phyloP scores from a whole-genome alignment of 345 rosid genomes.

The Capsella bursapastoris region DNA sequence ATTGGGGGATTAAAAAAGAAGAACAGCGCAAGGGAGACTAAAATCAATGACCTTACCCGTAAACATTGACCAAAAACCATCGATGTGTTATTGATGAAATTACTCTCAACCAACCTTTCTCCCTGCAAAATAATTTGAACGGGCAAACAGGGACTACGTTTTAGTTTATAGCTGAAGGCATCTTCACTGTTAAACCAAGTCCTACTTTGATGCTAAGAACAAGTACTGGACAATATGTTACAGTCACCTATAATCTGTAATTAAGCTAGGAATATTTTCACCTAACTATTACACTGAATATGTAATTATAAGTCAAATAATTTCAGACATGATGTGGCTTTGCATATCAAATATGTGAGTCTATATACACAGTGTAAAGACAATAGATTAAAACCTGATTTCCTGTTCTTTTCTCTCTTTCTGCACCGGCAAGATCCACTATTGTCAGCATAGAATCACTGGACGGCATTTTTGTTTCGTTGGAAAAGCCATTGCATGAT shows the following conservation, averaged over 20 bases:
- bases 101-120: conserved; percentile 84
- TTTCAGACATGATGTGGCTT: conserved; percentile 18
- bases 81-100: conserved; percentile 90
- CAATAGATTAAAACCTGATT: conserved; percentile 64
- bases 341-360: conserved; percentile 25
- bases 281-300: conserved; percentile 13
- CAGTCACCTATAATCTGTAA: conserved; percentile 20
- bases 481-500: conserved; percentile 31
- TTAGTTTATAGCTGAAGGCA: conserved; percentile 11
- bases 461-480: conserved; percentile 46
- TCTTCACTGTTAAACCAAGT: conserved; percentile 11
- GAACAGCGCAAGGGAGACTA: conserved; percentile 27
- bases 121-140: conserved; percentile 61
- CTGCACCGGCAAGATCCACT: conserved; percentile 97
- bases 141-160: neutral
- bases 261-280: conserved; percentile 21
- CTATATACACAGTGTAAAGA: neutral
- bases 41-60: conserved; percentile 58
- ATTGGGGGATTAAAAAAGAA: conserved; percentile 2
- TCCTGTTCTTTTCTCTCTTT: conserved; percentile 90
- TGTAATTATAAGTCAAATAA: neutral
- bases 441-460: conserved; percentile 63
- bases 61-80: conserved; percentile 92
- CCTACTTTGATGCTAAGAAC: conserved; percentile 23
- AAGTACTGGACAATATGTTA: conserved; percentile 17